A percentile compares a stretch with the other conserved stretches of the same genome.
phyloP scores from a whole-genome alignment of 768 basidiomycete species.

The Lentinula detonsa region DNA sequence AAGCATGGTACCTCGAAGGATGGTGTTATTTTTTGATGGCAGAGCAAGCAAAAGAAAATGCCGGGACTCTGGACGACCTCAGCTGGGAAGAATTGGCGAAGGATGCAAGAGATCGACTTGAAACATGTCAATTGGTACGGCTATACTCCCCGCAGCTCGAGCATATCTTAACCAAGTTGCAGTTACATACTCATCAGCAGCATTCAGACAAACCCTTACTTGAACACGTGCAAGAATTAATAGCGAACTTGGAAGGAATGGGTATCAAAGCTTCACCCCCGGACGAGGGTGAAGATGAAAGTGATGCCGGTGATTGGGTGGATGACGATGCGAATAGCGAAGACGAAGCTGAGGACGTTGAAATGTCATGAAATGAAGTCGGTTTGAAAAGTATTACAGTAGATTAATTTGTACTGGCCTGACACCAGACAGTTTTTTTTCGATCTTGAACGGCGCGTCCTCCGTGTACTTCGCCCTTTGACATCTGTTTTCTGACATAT shows the following conservation, averaged over 20 bases:
- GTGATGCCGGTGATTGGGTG: slow-evolving; percentile 38
- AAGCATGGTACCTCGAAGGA: slow-evolving; percentile 92
- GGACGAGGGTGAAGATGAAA: slow-evolving; percentile 50
- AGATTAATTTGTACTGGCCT: neutral
- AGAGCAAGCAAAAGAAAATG: slow-evolving; percentile 58
- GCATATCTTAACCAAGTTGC: slow-evolving; percentile 4
- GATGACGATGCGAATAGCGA: slow-evolving; percentile 53
- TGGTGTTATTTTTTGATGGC: slow-evolving; percentile 89
- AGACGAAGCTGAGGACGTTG: slow-evolving; percentile 53
- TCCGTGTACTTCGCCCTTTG: no score
- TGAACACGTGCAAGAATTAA: slow-evolving; percentile 70
- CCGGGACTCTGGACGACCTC: slow-evolving; percentile 32
- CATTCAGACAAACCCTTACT: slow-evolving; percentile 74
- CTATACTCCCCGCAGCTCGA: slow-evolving; percentile 1
- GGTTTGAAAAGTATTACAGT: neutral
- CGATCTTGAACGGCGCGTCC: no score
- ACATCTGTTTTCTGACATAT: no score
- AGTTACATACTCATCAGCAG: slow-evolving; percentile 69
- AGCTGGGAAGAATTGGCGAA: slow-evolving; percentile 12
- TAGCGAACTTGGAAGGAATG: slow-evolving; percentile 56
- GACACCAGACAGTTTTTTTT: no score
- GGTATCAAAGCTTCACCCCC: slow-evolving; percentile 60
- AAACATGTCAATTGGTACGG: slow-evolving; percentile 75
- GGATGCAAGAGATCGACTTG: slow-evolving; percentile 64
- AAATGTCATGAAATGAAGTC: slow-evolving; percentile 35